Evolutionary conservation across 1,284 basidiomycete genomes (phyloP).

Genomic region (Tilletia setariae): DNA sequence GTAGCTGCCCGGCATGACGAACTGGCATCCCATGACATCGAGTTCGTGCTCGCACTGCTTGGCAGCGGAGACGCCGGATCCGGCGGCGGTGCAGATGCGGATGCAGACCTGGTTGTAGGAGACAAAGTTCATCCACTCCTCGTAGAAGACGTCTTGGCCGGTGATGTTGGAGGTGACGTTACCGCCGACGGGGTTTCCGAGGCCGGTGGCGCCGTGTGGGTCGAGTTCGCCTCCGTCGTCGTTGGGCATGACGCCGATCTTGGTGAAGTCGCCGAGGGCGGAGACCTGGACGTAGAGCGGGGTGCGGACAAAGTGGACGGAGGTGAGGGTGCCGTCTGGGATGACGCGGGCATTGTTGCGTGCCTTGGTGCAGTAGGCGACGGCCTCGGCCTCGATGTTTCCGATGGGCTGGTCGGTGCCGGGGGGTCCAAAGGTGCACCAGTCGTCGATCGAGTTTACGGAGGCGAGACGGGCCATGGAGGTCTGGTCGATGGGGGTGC

Average conservation of each 20-base stretch:
- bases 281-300: constrained; percentile 58
- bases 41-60: constrained; percentile 51
- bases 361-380: constrained; percentile 69
- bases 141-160: constrained; percentile 58
- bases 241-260: constrained; percentile 39
- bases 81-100: constrained; percentile 52
- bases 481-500: constrained; percentile 51
- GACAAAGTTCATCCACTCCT: constrained; percentile 59
- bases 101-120: constrained; percentile 49
- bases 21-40: constrained; percentile 53
- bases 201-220: constrained; percentile 52
- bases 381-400: constrained; percentile 66
- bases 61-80: constrained; percentile 37
- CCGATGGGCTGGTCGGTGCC: constrained; percentile 61
- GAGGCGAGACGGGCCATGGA: constrained; percentile 47
- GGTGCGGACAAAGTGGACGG: constrained; percentile 52
- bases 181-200: constrained; percentile 60
- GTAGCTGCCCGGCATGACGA: constrained; percentile 55
- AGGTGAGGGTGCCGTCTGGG: constrained; percentile 51
- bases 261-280: constrained; percentile 55
- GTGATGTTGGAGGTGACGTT: constrained; percentile 60
- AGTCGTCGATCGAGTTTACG: constrained; percentile 52
- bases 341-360: constrained; percentile 54
- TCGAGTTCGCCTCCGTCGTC: constrained; percentile 53
- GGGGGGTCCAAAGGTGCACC: constrained; percentile 55